Percentiles rank a stretch among this genome's conserved stretches.
Conservation (phyloP, 75 land plant species). For the Pinus taeda region DNA sequence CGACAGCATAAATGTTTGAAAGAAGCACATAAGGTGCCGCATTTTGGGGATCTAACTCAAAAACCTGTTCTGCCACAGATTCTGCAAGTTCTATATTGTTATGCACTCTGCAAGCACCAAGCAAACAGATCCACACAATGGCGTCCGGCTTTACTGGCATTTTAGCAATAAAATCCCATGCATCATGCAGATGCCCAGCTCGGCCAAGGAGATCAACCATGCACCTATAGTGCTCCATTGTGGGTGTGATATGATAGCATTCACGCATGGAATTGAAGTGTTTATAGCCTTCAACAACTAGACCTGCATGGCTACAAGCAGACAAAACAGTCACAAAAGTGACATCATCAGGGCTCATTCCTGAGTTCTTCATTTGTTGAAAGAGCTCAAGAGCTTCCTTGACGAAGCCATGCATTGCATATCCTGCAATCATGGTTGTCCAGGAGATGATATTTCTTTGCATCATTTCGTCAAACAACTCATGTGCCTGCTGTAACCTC, state of each 20-base stretch:
- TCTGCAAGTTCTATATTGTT: constrained; percentile 37
- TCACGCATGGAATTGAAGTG: not conserved
- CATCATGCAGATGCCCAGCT: not conserved
- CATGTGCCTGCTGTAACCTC: not conserved
- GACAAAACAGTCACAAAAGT: constrained; percentile 22
- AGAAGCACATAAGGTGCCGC: constrained; percentile 23
- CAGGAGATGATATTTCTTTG: constrained; percentile 8
- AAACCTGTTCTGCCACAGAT: constrained; percentile 14
- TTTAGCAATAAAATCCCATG: not conserved
- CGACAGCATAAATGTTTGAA: constrained; percentile 29
- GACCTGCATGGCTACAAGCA: constrained; percentile 16
- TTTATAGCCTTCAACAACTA: constrained; percentile 11
- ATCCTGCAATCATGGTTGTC: constrained; percentile 24
- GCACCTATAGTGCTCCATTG: not conserved
- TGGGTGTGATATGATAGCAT: not conserved
- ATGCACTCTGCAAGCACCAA: constrained; percentile 28
- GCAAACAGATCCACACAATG: constrained; percentile 13
- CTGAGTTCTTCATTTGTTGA: constrained; percentile 21
- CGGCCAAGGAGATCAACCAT: not conserved
- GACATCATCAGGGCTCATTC: constrained; percentile 14
- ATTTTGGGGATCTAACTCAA: constrained; percentile 17
- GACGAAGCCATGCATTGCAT: constrained; percentile 2
- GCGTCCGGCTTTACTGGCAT: not conserved
- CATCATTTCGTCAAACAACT: constrained; percentile 15
- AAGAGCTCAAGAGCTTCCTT: constrained; percentile 25